These are phyloP conservation scores for Fonsecaea monophora DNA, from an alignment of 2,329 filamentous ascomycete species.

Conservation along the genomic window DNA sequence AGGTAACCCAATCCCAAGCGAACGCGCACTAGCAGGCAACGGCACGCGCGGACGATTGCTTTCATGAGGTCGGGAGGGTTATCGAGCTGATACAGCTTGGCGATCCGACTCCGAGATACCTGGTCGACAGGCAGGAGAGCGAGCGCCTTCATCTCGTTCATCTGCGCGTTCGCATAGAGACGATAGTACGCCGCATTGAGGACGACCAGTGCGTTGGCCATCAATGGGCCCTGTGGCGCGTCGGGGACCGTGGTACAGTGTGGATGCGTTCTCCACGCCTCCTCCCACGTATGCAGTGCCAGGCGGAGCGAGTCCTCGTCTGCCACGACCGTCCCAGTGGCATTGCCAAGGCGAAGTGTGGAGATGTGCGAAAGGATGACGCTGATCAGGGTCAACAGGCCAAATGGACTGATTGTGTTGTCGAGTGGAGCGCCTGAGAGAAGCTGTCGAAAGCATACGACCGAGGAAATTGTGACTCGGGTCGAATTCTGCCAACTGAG, in stretches of 20 bases:
- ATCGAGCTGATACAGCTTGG: not conserved
- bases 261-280: slow-evolving; percentile 4
- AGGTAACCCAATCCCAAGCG: slow-evolving; percentile 6
- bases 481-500: slow-evolving; percentile 4
- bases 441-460: not conserved
- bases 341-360: not conserved
- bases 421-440: slow-evolving; percentile 1
- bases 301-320: slow-evolving; percentile 6
- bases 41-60: slow-evolving; percentile 4
- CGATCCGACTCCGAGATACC: slow-evolving; percentile 2
- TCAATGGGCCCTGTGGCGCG: slow-evolving; percentile 1
- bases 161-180: slow-evolving; percentile 4
- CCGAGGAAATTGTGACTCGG: not conserved
- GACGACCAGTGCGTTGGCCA: slow-evolving; percentile 5
- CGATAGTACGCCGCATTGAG: slow-evolving; percentile 14
- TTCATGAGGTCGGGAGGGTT: slow-evolving; percentile 9
- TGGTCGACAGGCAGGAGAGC: slow-evolving; percentile 1
- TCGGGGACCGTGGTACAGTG: not conserved
- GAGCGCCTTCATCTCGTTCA: slow-evolving; percentile 16
- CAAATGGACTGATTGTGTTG: slow-evolving; percentile 4
- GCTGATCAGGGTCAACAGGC: slow-evolving; percentile 8
- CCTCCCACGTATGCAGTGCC: slow-evolving; percentile 8
- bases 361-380: slow-evolving; percentile 8
- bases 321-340: not conserved
- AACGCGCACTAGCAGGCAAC: slow-evolving; percentile 9